Base-by-base conservation (phyloP, 176 grass and related monocot genomes). In the Guadua angustifolia region DNA sequence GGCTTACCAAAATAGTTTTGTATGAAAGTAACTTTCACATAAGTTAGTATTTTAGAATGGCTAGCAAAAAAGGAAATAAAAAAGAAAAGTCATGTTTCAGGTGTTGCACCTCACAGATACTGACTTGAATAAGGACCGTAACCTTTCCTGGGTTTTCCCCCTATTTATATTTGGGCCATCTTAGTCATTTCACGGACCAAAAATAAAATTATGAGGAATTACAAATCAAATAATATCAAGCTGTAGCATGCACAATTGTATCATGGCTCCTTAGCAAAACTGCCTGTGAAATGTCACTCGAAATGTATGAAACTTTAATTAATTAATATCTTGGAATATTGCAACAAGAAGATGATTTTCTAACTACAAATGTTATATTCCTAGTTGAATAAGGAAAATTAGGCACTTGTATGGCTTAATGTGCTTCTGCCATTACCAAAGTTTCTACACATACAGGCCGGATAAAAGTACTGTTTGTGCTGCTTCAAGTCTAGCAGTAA, bases 201-300 rank as follows among this genome's bases (percentile, higher is more conserved):
- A 55, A 69, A 29, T 22, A 84, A 26, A 79, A 65, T 35, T 35
- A 78, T 33, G 62, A 47, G 29, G 53, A 71, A 71, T 85, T 9
- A 0, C 9, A 62, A 62, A 16, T 79, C 46, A 62, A 71, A 59
- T 38, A 75, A 44, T 59, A 60, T 75, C 8, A 18, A 19, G 26
- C 13, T 8, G 59, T 65, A 74, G 3, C 19, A 49, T 81, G 8
- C 19, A 6, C 26, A 60, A 42, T 32, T 68, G 11, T 43, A 77
- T 42, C 25, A 66, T 58, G 8, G 13, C 40, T 18, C 44, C 42
- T 81, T 7, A 5, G 33, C n/a, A 62, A 61, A 71, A 71, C 19
- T 70, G 19, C 65, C 26, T 75, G 6, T 12, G 32, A 49, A 69
- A 79, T 26, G 65, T 66, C 15, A 60, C 26, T 16, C 13, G 2